phyloP scores from a whole-genome alignment of 2,329 filamentous ascomycete genomes.

The Dactylonectria macrodidyma region DNA sequence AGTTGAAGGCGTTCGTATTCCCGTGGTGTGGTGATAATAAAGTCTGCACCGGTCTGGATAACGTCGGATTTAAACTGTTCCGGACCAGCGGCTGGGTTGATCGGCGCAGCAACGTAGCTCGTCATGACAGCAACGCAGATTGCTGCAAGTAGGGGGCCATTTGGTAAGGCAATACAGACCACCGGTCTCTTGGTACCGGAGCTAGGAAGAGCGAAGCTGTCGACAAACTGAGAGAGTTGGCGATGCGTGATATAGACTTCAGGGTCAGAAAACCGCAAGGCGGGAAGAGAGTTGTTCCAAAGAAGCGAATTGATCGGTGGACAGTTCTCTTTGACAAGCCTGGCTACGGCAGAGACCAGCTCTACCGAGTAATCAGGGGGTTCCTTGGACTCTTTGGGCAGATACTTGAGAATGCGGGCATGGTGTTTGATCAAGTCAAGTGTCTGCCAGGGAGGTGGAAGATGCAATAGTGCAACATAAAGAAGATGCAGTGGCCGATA shows the following conservation, averaged over 20 bases:
- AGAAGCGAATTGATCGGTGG: conserved; percentile 58
- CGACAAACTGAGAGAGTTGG: conserved; percentile 51
- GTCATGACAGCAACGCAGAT: conserved; percentile 64
- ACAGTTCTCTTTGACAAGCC: conserved; percentile 51
- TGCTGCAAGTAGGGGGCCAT: conserved; percentile 66
- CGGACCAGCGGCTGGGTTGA: conserved; percentile 63
- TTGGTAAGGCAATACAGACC: conserved; percentile 66
- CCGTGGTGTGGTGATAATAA: conserved; percentile 60
- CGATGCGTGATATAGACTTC: conserved; percentile 52
- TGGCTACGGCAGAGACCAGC: conserved; percentile 38
- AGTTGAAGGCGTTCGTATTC: conserved; percentile 60
- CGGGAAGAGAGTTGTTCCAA: conserved; percentile 43
- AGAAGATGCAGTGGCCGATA: conserved; percentile 47
- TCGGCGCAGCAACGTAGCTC: conserved; percentile 67
- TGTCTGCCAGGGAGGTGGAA: conserved; percentile 48
- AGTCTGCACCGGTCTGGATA: conserved; percentile 60
- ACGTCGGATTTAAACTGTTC: conserved; percentile 68
- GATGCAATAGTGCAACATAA: conserved; percentile 41
- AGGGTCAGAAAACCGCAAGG: conserved; percentile 46
- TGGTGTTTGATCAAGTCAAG: conserved; percentile 53
- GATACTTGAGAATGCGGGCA: conserved; percentile 52
- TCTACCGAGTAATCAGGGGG: conserved; percentile 31
- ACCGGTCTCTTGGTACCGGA: conserved; percentile 54
- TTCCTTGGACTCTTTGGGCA: conserved; percentile 55
- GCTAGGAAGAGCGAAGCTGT: conserved; percentile 51